Evolutionary conservation across 768 basidiomycete genomes (phyloP), one percentile per base, ranked within the genome.

Genomic region (Exidia glandulosa): DNA sequence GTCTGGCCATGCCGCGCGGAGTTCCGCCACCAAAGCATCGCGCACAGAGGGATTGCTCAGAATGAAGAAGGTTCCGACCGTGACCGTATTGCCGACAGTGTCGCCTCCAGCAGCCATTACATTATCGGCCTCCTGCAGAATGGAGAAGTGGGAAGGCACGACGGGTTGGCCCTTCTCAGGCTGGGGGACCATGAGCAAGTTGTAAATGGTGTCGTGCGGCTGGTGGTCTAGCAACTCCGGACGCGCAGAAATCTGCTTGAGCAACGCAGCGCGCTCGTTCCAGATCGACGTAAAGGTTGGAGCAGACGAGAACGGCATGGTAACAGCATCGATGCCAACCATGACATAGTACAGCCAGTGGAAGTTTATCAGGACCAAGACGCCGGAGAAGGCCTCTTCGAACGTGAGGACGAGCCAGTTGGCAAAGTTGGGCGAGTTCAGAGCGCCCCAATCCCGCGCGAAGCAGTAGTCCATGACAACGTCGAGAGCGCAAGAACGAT

Each of bases 81-180:
- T 73, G 60, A 74, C 73, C 1, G 73, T 67, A 60, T 77, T 75
- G 16, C 73, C 77, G 14, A 74, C 72, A 3, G 77, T 78, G 62
- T 78, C 79, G 29, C 73, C 73, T 6, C 79, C 79, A 5, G 79
- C 79, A 47, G 74, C 74, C 34, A 71, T 61, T 30, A 72, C 64
- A 55, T 63, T 57, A 33, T 29, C n/a, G 2, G 65, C 68, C 56
- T 70, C 71, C 27, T 71, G 66, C 12, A 63, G 6, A 12, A 72
- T 60, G 19, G 63, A 58, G 37, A 57, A 64, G 41, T 59, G 69
- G 14, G 71, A 73, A 57, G 14, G 72, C 70, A 36, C 71, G 70
- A 12, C 69, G 47, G 30, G 60, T 13, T 68, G 70, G 56, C 65
- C 63, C 59, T 73, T 50, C 68, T 64, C 30, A 64, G 59, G 57